Evolutionary conservation across 768 basidiomycete genomes (phyloP).

Genomic region (Boletus huronensis): DNA sequence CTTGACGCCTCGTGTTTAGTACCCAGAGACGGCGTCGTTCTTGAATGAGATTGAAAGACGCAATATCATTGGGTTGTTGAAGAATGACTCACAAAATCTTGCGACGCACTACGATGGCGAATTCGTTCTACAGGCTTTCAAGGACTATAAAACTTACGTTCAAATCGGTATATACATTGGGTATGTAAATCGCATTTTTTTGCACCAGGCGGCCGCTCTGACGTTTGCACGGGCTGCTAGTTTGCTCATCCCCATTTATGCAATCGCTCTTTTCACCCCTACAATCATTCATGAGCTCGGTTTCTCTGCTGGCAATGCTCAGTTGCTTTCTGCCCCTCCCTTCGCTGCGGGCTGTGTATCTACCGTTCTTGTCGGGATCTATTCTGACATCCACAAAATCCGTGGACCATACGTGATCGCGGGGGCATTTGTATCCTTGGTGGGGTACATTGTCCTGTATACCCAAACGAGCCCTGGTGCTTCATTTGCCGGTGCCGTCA

Average conservation of each 20-base stretch:
- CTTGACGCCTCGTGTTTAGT: slow-evolving; percentile 29
- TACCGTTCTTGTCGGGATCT: slow-evolving; percentile 40
- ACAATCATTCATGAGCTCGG: slow-evolving; percentile 50
- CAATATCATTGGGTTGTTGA: slow-evolving; percentile 35
- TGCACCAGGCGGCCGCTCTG: neutral
- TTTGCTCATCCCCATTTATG: slow-evolving; percentile 44
- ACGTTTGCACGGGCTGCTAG: slow-evolving; percentile 21
- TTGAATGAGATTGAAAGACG: slow-evolving; percentile 43
- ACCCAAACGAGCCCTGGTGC: slow-evolving; percentile 20
- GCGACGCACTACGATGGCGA: slow-evolving; percentile 43
- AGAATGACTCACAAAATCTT: slow-evolving; percentile 42
- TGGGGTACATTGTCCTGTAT: slow-evolving; percentile 52
- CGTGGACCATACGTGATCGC: slow-evolving; percentile 50
- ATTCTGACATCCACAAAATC: slow-evolving; percentile 40
- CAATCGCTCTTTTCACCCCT: slow-evolving; percentile 49
- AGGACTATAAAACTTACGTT: slow-evolving; percentile 41
- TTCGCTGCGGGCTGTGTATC: slow-evolving; percentile 45
- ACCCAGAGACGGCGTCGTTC: slow-evolving; percentile 57
- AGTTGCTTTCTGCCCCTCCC: slow-evolving; percentile 48
- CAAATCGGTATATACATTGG: slow-evolving; percentile 41
- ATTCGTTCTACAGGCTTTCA: slow-evolving; percentile 48
- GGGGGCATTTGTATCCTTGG: slow-evolving; percentile 40
- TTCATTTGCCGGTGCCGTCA: slow-evolving; percentile 45
- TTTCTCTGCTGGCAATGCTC: slow-evolving; percentile 48
- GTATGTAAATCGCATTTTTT: slow-evolving; percentile 21